Evolutionary conservation across 2,329 filamentous ascomycete species (phyloP).

Genomic region (Penicillium concentricum): DNA sequence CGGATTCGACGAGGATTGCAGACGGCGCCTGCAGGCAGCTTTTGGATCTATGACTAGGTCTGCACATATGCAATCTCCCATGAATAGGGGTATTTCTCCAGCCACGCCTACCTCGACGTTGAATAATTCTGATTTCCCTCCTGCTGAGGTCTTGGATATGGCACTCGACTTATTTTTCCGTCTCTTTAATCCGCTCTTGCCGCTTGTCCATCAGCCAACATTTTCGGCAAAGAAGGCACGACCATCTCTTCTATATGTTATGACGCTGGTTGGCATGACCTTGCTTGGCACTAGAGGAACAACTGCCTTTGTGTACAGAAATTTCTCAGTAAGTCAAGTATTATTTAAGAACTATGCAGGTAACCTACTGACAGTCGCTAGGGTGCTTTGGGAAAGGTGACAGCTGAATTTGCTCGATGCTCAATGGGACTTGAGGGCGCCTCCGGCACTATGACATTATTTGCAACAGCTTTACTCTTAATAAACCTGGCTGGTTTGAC

Average conservation of each 20-base stretch:
- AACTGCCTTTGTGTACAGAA: conserved; percentile 49
- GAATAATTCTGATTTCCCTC: conserved; percentile 43
- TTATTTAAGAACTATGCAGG: background rate
- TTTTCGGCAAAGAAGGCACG: conserved; percentile 52
- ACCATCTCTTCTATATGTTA: conserved; percentile 49
- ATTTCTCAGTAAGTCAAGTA: conserved; percentile 39
- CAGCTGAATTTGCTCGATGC: conserved; percentile 44
- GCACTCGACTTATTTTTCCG: conserved; percentile 55
- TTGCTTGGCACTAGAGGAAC: conserved; percentile 54
- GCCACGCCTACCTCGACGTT: conserved; percentile 21
- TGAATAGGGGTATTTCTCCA: conserved; percentile 18
- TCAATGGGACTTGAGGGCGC: conserved; percentile 41
- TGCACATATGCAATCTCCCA: conserved; percentile 20
- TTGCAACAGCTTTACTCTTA: conserved; percentile 50
- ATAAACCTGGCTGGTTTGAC: conserved; percentile 52
- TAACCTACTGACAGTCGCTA: conserved; percentile 12
- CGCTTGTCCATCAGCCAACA: conserved; percentile 55
- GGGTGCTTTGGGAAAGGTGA: conserved; percentile 40
- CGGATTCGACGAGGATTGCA: conserved; percentile 45
- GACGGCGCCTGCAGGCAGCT: conserved; percentile 38
- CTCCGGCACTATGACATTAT: conserved; percentile 46
- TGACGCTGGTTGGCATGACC: conserved; percentile 55
- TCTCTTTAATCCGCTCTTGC: conserved; percentile 53
- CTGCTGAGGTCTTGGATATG: conserved; percentile 55
- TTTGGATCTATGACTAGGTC: conserved; percentile 31